phyloP scores from a whole-genome alignment of 768 basidiomycete species.

The Mycena metata region DNA sequence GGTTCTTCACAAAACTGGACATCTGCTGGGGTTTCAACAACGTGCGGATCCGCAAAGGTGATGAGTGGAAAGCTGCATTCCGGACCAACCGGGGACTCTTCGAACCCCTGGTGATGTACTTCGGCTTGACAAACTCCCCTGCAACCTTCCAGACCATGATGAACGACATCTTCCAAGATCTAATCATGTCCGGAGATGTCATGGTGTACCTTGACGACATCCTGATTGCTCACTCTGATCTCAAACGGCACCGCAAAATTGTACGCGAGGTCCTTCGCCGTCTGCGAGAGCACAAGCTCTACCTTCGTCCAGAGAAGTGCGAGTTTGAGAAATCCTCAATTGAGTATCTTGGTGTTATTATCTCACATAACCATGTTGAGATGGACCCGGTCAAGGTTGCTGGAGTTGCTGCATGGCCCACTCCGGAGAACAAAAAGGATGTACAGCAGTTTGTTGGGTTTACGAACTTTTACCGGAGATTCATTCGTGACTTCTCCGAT shows the following conservation, averaged over 20 bases:
- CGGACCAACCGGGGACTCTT: background rate
- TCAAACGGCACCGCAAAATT: background rate
- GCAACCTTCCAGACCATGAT: background rate
- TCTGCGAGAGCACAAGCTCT: slow-evolving; percentile 37
- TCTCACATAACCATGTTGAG: slow-evolving; percentile 36
- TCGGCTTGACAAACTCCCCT: background rate
- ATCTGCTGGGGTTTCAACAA: no score
- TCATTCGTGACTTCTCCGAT: no score
- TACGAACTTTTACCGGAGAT: no score
- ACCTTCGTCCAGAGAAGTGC: background rate
- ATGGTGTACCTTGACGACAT: background rate
- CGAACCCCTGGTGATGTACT: background rate
- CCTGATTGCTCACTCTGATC: background rate
- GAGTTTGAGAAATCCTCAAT: background rate
- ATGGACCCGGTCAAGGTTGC: slow-evolving; percentile 54
- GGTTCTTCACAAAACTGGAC: no score
- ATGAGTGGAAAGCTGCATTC: no score
- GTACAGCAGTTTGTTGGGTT: no score
- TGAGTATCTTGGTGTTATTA: no score
- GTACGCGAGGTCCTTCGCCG: background rate
- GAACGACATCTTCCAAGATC: no score
- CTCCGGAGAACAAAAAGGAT: no score
- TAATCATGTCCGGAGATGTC: background rate
- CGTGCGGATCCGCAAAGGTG: no score
- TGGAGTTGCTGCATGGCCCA: no score